Evolutionary conservation across 352 stramenopile species (phyloP).

Genomic region (Globisporangium megalacanthum): DNA sequence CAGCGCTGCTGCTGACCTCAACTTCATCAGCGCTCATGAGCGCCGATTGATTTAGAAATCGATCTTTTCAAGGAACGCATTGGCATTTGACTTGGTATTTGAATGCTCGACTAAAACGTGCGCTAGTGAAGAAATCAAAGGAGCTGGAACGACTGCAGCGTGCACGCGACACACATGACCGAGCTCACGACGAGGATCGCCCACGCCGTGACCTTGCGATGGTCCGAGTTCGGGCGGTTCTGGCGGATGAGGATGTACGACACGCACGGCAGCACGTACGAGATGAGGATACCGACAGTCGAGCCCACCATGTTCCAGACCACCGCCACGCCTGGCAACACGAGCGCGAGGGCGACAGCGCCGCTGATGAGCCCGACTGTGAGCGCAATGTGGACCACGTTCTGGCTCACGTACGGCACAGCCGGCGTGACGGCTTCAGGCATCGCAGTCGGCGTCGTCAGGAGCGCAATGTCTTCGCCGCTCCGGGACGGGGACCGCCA

Average conservation of each 20-base stretch:
- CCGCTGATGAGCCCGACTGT: constrained; percentile 63
- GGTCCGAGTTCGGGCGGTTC: constrained; percentile 58
- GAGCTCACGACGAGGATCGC: constrained; percentile 69
- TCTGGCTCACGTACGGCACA: constrained; percentile 14
- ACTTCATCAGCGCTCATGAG: neutral
- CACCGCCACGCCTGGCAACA: constrained; percentile 70
- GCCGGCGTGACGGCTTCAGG: neutral
- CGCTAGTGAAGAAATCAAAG: constrained; percentile 5
- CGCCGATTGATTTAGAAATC: neutral
- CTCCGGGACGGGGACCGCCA: constrained; percentile 18
- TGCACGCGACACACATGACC: constrained; percentile 67
- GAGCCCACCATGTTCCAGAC: constrained; percentile 90
- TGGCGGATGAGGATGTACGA: constrained; percentile 84
- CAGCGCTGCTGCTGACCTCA: neutral
- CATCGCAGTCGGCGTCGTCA: constrained; percentile 15
- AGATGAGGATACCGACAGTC: constrained; percentile 82
- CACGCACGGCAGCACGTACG: constrained; percentile 83
- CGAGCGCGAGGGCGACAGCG: constrained; percentile 59
- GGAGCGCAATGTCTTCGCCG: constrained; percentile 29
- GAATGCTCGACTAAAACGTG: neutral
- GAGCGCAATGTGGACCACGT: constrained; percentile 46
- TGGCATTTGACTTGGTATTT: neutral
- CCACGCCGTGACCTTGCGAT: constrained; percentile 70
- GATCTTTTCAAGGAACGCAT: neutral
- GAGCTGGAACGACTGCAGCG: constrained; percentile 48